Percentiles rank a stretch among this genome's conserved stretches.
Evolutionary conservation across 2,329 filamentous ascomycete species (phyloP).

Genomic region (Aspergillus sp.): DNA sequence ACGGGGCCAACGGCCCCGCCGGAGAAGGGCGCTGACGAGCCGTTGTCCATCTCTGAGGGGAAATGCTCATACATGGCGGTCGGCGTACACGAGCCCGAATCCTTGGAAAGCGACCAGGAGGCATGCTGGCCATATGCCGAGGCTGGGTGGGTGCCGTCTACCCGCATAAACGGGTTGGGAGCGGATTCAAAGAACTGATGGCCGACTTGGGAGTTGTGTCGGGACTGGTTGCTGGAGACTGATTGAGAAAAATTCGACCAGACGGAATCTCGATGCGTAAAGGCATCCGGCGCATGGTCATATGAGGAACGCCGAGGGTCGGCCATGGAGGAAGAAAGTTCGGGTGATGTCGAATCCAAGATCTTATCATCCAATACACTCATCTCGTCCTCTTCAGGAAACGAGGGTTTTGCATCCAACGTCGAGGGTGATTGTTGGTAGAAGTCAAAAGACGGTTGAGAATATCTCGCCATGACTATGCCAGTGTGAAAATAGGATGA

Average conservation of each 20-base stretch:
- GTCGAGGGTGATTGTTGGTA: conserved; percentile 45
- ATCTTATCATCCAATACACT: conserved; percentile 51
- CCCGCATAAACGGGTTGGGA: conserved; percentile 64
- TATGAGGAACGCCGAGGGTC: conserved; percentile 47
- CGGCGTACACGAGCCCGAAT: conserved; percentile 71
- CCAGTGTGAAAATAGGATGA: conserved; percentile 19
- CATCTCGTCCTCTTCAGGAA: conserved; percentile 53
- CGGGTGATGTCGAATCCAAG: conserved; percentile 49
- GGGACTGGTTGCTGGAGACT: conserved; percentile 43
- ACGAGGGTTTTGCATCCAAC: conserved; percentile 42
- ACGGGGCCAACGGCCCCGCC: conserved; percentile 43
- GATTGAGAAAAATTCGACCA: conserved; percentile 49
- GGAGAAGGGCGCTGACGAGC: conserved; percentile 43
- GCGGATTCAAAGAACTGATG: conserved; percentile 51
- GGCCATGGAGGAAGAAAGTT: conserved; percentile 49
- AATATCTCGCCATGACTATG: conserved; percentile 44
- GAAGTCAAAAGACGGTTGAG: conserved; percentile 43
- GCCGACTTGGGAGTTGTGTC: conserved; percentile 41
- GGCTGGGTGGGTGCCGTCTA: conserved; percentile 49
- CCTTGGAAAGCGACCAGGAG: conserved; percentile 64
- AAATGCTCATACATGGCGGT: conserved; percentile 69
- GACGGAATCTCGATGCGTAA: conserved; percentile 53
- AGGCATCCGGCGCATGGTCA: conserved; percentile 51
- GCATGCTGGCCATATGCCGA: conserved; percentile 47
- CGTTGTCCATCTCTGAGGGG: conserved; percentile 51